Evolutionary conservation across 257 asterid genomes (phyloP), one percentile per base, ranked within the genome.

Genomic region (Lithospermum erythrorhizon): DNA sequence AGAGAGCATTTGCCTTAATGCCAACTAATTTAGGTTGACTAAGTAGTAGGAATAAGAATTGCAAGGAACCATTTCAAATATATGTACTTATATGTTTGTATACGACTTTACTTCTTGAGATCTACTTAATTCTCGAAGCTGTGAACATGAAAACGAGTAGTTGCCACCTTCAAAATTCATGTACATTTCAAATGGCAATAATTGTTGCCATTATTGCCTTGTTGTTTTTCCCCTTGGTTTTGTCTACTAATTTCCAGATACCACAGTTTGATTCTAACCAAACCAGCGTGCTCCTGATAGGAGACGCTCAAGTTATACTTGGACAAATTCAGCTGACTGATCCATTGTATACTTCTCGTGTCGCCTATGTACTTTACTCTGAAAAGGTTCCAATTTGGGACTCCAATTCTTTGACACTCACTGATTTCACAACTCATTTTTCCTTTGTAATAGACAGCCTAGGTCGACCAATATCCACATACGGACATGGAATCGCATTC

Each of bases 331-430:
- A 65, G 25, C 56, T 76, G 2, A 69, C 67, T 65, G 53, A 53
- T 1, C 41, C 29, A 0, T 3, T 7, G 17, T 76, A 62, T 41
- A 18, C 60, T 25, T 49, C 53, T 55, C 76, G 69, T 16, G 79
- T 73, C 19, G 79, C 76, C 20, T 76, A 66, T 11, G 74, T 71
- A 29, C 74, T 70, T 19, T 67, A 70, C 41, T 64, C 64, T 10
- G 69, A 70, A 21, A 63, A 60, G 13, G 53, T 77, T 2, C 71
- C 65, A n/a, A 52, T 77, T 9, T 77, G 82, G 82, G 82, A 77
- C 30, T 63, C 67, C 37, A 30, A 30, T 65, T 21, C 73, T 72
- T 10, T 73, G 78, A 22, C 78, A 65, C 15, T 70, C 68, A 21
- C 72, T 69, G 21, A 62, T 65, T 53, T 64, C 65, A 14, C 70